Conservation (phyloP, 495 filamentous ascomycete genomes). For the Patellaria atrata region DNA sequence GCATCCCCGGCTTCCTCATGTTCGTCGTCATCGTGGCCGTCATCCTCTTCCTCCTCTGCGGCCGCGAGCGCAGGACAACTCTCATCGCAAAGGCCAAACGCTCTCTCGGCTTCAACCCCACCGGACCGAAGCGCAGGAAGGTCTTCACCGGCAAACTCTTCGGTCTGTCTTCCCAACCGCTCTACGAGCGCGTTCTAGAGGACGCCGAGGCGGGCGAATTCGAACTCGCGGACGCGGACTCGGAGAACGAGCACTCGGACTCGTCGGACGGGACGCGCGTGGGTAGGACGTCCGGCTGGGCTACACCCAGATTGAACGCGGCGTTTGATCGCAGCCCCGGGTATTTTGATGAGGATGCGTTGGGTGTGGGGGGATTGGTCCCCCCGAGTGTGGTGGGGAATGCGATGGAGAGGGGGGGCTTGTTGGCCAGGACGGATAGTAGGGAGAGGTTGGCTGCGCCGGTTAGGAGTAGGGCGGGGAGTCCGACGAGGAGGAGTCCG, state of each 20-base stretch:
- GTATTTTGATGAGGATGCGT: constrained; percentile 25
- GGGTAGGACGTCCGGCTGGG: constrained; percentile 45
- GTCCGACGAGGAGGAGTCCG: constrained; percentile 56
- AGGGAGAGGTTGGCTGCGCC: constrained; percentile 48
- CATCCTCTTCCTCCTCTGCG: constrained; percentile 48
- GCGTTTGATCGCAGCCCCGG: constrained; percentile 41
- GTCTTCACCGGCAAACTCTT: constrained; percentile 36
- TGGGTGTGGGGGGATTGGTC: constrained; percentile 17
- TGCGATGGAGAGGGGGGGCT: constrained; percentile 55
- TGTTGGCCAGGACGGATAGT: constrained; percentile 69
- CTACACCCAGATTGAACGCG: constrained; percentile 51
- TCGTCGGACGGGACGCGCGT: constrained; percentile 37
- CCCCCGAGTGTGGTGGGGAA: constrained; percentile 20
- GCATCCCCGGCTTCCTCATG: constrained; percentile 58
- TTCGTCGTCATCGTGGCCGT: constrained; percentile 60
- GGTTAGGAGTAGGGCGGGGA: constrained; percentile 46
- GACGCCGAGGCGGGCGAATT: constrained; percentile 47
- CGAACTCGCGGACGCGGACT: constrained; percentile 31
- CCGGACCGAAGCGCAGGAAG: constrained; percentile 36
- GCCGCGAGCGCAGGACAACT: constrained; percentile 54
- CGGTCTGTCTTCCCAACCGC: constrained; percentile 32
- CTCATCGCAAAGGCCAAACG: constrained; percentile 44
- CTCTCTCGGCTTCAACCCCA: constrained; percentile 33
- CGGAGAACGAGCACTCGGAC: constrained; percentile 35
- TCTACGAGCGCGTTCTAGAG: constrained; percentile 79